Evolutionary conservation across 192 early-diverging fungal species (phyloP).

Genomic region (Glomus cerebriforme): DNA sequence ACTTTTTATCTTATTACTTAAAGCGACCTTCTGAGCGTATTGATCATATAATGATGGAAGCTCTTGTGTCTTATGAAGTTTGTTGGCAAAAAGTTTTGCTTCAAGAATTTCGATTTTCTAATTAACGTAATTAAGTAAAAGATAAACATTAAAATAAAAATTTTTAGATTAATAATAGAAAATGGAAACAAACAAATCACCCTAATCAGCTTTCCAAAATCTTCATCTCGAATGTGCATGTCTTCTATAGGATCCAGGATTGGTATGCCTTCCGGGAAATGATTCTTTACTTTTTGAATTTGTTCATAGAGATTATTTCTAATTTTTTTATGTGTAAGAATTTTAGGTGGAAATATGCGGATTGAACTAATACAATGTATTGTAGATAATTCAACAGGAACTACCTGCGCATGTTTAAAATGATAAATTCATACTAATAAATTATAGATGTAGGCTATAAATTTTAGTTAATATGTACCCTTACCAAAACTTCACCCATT

Average conservation of each 20-base stretch:
- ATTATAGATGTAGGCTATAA: neutral
- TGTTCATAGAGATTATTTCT: slow-evolving; percentile 65
- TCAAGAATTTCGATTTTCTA: slow-evolving; percentile 77
- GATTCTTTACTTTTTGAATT: slow-evolving; percentile 68
- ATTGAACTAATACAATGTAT: slow-evolving; percentile 76
- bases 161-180: neutral
- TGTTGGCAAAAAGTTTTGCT: slow-evolving; percentile 60
- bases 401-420: slow-evolving; percentile 43
- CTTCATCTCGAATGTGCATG: slow-evolving; percentile 84
- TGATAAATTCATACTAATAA: neutral
- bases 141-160: neutral
- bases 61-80: slow-evolving; percentile 56
- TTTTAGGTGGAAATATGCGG: slow-evolving; percentile 76
- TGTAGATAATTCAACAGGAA: slow-evolving; percentile 75
- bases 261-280: slow-evolving; percentile 79
- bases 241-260: slow-evolving; percentile 89
- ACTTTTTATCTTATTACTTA: slow-evolving; percentile 62
- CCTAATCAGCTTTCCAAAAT: slow-evolving; percentile 71
- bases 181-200: slow-evolving; percentile 55
- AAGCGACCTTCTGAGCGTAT: slow-evolving; percentile 68
- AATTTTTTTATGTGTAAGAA: slow-evolving; percentile 62
- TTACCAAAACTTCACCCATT: slow-evolving; percentile 51
- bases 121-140: neutral
- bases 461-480: neutral
- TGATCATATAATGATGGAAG: slow-evolving; percentile 59